These are phyloP conservation scores for Trametes versicolor DNA, from an alignment of 1,284 basidiomycete species.

Conservation along the genomic window DNA sequence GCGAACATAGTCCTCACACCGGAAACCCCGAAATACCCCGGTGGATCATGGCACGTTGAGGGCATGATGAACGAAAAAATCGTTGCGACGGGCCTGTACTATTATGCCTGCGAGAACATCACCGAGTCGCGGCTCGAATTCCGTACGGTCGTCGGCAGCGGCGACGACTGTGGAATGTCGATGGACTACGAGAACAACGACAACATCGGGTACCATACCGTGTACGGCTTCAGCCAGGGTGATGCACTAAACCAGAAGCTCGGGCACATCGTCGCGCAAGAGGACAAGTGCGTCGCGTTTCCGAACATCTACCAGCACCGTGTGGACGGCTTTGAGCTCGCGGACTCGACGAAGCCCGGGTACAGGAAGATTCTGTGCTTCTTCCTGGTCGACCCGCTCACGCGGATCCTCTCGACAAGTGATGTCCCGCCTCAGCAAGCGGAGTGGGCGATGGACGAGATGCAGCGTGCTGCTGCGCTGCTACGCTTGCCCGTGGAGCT, in stretches of 20 bases:
- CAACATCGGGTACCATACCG: conserved; percentile 7
- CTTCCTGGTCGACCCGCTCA: conserved; percentile 43
- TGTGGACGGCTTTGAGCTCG: conserved; percentile 41
- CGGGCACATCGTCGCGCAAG: conserved; percentile 19
- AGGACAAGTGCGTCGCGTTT: conserved; percentile 22
- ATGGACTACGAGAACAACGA: conserved; percentile 20
- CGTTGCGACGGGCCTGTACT: no score
- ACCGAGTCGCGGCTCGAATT: conserved; percentile 32
- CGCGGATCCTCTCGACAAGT: conserved; percentile 13
- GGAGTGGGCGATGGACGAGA: conserved; percentile 15
- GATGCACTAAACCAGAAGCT: conserved; percentile 22
- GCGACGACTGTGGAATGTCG: conserved; percentile 4
- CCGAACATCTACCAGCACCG: conserved; percentile 26
- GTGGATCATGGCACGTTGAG: no score
- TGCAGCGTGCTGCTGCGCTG: conserved; percentile 1
- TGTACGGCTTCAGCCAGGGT: conserved; percentile 4
- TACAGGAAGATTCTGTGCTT: conserved; percentile 43
- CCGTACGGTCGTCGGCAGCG: conserved; percentile 17
- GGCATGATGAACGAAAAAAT: no score
- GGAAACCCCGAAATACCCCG: no score
- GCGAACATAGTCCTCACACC: no score
- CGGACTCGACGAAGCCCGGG: conserved; percentile 38
- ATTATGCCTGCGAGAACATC: conserved; percentile 33
- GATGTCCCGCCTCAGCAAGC: conserved; percentile 19
- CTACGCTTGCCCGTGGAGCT: conserved; percentile 21